Base-by-base conservation (phyloP, 2,329 filamentous ascomycete species). In the Fusarium burgessii region DNA sequence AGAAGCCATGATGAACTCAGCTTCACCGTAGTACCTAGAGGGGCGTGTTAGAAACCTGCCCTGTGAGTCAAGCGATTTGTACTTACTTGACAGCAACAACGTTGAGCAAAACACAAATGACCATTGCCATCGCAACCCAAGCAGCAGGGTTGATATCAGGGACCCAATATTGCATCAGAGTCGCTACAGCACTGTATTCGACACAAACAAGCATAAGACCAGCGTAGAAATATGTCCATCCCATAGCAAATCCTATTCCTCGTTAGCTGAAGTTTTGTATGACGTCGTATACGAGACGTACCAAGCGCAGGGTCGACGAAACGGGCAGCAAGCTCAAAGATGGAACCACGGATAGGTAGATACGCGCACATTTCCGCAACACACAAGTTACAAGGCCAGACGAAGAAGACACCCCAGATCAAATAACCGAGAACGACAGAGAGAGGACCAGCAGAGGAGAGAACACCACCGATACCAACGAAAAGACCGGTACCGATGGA, bases 301-400 rank as follows among this genome's bases (percentile, higher is more conserved):
- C 70, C 88, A 38, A 90, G 78, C 17, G 85, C 85, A 5, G 86
- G 85, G 72, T 90, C 88, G 33, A 88, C 83, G 68, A 86, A 89
- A 20, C 87, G 84, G 18, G 80, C 82, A 59, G 85, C 86, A 52
- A 88, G 84, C 68, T 88, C 86, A 42, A 88, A 87, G 45, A 89
- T 86, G 18, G 85, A 85, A 46, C 86, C 83, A 36, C 85, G 82
- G 54, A 89, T 80, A 6, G 87, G 88, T 27, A 89, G 80, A 66
- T 87, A 88, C 10, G 87, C 84, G 57, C 84, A 84, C 85, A 90
- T 88, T 78, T 90, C 88, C 57, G 86, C 87, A 36, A 89, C 82
- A 68, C 80, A 82, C 66, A 85, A 72, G 78, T 84, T 81, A 50
- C 78, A 76, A 15, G 82, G 83, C 82, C 82, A 85, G 72, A 84